Evolutionary conservation across 257 asterid genomes (phyloP), one percentile per base, ranked within the genome.

Genomic region (Plectranthus barbatus): DNA sequence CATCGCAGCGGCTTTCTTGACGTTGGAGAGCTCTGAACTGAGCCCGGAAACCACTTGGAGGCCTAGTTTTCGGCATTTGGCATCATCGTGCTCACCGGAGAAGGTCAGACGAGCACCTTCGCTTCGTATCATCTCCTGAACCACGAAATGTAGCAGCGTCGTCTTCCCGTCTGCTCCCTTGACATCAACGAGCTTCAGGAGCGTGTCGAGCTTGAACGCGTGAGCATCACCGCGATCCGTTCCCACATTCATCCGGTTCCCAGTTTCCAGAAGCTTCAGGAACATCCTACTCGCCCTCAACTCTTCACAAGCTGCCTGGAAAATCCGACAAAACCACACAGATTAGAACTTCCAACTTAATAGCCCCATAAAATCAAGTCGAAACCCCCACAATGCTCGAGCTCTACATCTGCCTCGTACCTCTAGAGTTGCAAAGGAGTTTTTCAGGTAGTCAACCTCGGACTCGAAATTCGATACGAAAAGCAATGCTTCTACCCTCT

Each of bases 231-330:
- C 99, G 0, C 99, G 86, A 37, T 92, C 84, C 10, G 99, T 92
- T 66, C 99, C 99, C 18, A 92, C 97, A 20, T 92, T 92, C 99
- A 92, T 92, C 47, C 99, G 87, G 63, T 93, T 93, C 36, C 97
- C 97, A 0, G 99, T 93, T 72, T 87, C 99, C 55, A 93, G 81
- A 62, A 93, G 95, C 72, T 93, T 93, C 29, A 86, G 85, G 84
- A 92, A 92, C 97, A 89, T 85, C 60, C 90, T 82, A 59, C 86
- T 87, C 41, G 72, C 81, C 76, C 96, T 79, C 72, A 93, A 57
- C 69, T 87, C 99, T 63, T 93, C 97, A 40, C 97, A 93, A 36
- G 99, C 96, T 41, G 88, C 80, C 99, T 93, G 84, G 44, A 67
- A 47, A 66, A 78, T 66, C 66, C 29, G 29, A 23, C n/a, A n/a